Percentiles rank a stretch among this genome's conserved stretches.
phyloP scores from a whole-genome alignment of 371 early-diverging fungal genomes.

The Conidiobolus incongruus region DNA sequence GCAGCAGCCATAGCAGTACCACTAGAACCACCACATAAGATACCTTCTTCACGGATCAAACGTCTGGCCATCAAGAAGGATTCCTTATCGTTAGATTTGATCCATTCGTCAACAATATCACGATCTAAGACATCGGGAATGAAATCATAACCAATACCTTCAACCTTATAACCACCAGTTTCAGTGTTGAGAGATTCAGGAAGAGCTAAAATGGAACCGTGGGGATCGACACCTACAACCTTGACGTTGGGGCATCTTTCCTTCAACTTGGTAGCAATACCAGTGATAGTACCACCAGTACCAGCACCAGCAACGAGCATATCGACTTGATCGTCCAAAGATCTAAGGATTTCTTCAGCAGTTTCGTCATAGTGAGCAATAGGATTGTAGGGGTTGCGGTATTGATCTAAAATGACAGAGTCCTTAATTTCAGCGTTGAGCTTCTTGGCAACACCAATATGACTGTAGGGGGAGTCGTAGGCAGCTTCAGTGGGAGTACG shows the following conservation, averaged over 20 bases:
- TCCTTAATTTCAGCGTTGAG: slow-evolving; percentile 79
- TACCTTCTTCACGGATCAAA: slow-evolving; percentile 86
- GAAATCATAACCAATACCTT: slow-evolving; percentile 96
- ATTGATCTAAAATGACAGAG: slow-evolving; percentile 90
- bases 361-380: slow-evolving; percentile 84
- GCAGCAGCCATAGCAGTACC: slow-evolving; percentile 81
- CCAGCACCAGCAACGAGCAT: slow-evolving; percentile 92
- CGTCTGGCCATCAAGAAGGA: slow-evolving; percentile 85
- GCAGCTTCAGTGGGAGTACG: slow-evolving; percentile 96
- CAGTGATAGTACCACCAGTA: slow-evolving; percentile 94
- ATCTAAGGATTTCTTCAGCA: slow-evolving; percentile 64
- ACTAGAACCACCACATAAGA: slow-evolving; percentile 82
- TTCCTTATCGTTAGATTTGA: slow-evolving; percentile 81
- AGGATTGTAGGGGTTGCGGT: slow-evolving; percentile 84
- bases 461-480: slow-evolving; percentile 92
- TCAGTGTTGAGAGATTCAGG: slow-evolving; percentile 53
- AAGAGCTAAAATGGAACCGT: slow-evolving; percentile 81
- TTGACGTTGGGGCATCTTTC: slow-evolving; percentile 66
- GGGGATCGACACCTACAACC: slow-evolving; percentile 83
- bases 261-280: slow-evolving; percentile 79
- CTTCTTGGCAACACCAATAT: slow-evolving; percentile 84
- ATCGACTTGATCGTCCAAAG: slow-evolving; percentile 73
- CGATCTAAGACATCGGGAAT: slow-evolving; percentile 82
- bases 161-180: slow-evolving; percentile 40
- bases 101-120: slow-evolving; percentile 70